Conservation (phyloP, 148 eudicot species). For the Rhododendron henanense region DNA sequence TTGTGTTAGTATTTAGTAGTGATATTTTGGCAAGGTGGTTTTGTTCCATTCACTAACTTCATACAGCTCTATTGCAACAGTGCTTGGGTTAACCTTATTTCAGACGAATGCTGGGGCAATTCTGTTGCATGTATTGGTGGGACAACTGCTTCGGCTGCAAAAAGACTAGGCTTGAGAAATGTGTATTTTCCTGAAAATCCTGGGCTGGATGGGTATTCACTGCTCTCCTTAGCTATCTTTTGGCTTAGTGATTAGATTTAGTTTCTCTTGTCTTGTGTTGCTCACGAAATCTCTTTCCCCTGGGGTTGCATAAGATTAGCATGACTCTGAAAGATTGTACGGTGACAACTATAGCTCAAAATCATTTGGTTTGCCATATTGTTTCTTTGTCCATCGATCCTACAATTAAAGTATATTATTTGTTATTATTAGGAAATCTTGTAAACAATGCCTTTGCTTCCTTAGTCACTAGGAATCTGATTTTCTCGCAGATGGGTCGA, state of each 20-base stretch:
- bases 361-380: neutral
- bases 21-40: neutral
- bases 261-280: neutral
- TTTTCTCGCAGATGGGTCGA: slow-evolving; percentile 60
- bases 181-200: slow-evolving; percentile 77
- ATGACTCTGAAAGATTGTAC: neutral
- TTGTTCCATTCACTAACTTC: slow-evolving; percentile 7
- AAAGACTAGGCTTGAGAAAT: slow-evolving; percentile 61
- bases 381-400: neutral
- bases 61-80: slow-evolving; percentile 30
- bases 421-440: neutral
- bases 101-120: slow-evolving; percentile 51
- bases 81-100: slow-evolving; percentile 69
- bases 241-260: neutral
- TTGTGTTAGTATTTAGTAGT: neutral
- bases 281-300: neutral
- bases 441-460: neutral
- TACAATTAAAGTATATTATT: neutral
- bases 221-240: neutral
- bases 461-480: neutral
- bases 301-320: neutral
- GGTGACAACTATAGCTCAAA: neutral
- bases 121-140: slow-evolving; percentile 93
- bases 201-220: slow-evolving; percentile 80
- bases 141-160: slow-evolving; percentile 91